Conservation (phyloP, 495 filamentous ascomycete genomes). For the Tuber calosporum region DNA sequence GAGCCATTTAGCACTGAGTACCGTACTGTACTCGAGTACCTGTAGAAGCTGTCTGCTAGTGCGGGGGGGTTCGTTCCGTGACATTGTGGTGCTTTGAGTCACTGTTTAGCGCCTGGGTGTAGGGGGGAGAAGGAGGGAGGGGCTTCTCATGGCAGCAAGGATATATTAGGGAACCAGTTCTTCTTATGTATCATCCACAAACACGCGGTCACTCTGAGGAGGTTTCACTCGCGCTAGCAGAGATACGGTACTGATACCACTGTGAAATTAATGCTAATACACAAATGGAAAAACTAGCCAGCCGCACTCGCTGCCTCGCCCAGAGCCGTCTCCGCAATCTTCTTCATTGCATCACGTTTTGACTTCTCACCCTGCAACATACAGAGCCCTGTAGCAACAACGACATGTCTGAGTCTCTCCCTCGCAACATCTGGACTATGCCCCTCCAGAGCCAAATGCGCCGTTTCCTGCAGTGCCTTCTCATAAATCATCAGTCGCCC, state of each 20-base stretch:
- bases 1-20: not conserved
- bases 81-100: not conserved
- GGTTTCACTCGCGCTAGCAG: not conserved
- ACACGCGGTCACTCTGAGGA: not conserved
- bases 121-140: not conserved
- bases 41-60: not conserved
- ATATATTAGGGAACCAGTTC: not conserved
- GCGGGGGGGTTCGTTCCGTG: not conserved
- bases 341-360: conserved; percentile 27
- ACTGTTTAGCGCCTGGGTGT: not conserved
- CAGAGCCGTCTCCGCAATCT: not conserved
- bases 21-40: too few relatives aligned
- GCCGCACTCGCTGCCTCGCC: not conserved
- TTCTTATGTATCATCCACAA: not conserved
- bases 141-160: not conserved
- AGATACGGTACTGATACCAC: not conserved
- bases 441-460: not conserved
- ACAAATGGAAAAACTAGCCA: not conserved
- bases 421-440: conserved; percentile 9
- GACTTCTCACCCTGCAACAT: conserved; percentile 38
- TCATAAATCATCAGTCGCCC: conserved; percentile 32
- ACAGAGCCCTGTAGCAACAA: conserved; percentile 31
- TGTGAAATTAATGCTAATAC: not conserved
- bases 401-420: conserved; percentile 32
- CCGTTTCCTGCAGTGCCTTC: conserved; percentile 4